phyloP scores from a whole-genome alignment of 2,329 filamentous ascomycete species.

The Talaromyces sp. region DNA sequence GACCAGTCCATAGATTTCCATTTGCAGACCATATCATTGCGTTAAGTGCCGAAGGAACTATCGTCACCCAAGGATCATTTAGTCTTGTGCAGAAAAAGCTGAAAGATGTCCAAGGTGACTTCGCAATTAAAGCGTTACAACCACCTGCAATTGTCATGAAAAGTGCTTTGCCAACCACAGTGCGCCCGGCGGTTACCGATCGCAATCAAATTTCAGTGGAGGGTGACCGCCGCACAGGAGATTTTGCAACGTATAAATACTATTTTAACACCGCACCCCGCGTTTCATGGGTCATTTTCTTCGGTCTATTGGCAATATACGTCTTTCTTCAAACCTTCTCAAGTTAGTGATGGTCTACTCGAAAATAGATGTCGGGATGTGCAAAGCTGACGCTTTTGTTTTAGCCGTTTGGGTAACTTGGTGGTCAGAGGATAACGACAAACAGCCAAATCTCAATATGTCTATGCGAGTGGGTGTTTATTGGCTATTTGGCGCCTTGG shows the following conservation, averaged over 20 bases:
- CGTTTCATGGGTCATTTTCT: not conserved
- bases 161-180: not conserved
- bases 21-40: conserved; percentile 39
- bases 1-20: conserved; percentile 32
- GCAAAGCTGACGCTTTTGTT: not conserved
- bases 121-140: not conserved
- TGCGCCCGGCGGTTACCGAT: not conserved
- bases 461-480: not conserved
- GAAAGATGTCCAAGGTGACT: not conserved
- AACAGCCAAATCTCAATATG: not conserved
- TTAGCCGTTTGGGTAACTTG: not conserved
- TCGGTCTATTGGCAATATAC: not conserved
- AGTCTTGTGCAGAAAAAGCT: conserved; percentile 10
- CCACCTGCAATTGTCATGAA: not conserved
- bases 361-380: no score
- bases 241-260: not conserved
- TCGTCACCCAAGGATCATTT: conserved; percentile 38
- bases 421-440: not conserved
- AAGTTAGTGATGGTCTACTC: not conserved
- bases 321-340: not conserved
- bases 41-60: conserved; percentile 30
- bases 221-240: not conserved
- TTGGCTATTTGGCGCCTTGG: not conserved
- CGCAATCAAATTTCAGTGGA: not conserved
- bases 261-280: not conserved